Evolutionary conservation across 1,284 basidiomycete genomes (phyloP), one percentile per base, ranked within the genome.

Genomic region (Lentinula novae-zelandiae): DNA sequence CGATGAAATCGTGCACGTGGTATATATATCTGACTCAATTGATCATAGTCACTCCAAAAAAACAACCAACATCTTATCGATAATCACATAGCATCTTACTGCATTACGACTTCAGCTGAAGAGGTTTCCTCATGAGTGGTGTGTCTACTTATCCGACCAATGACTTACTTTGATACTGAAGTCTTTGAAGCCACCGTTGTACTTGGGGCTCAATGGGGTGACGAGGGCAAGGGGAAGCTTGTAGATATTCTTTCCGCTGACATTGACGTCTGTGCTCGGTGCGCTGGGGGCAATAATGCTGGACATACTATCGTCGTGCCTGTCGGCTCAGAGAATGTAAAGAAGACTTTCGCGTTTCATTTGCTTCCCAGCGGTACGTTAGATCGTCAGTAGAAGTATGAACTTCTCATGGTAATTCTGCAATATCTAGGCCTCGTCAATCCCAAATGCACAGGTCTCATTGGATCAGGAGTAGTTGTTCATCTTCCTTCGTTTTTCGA

Each of bases 251-350:
- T 97, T 67, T 84, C 93, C 52, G 92, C 89, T 20, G 86, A 96
- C 59, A 85, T 87, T 67, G 96, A 99, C 73, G 77, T 99, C 71
- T 98, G 96, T 71, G 96, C 96, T 39, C 86, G 96, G 53, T 98
- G 95, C 74, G 96, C 96, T 5, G 96, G 96, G 33, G 97, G 96
- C 17, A 98, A 98, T 80, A 99, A 99, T 73, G 96, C 96, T 48
- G 97, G 96, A 5, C 96, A 99, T 76, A 99, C 97, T 38, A 98
- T 99, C 73, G 92, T 99, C 65, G 93, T 90, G 42, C 89, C 92
- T 52, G 80, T 42, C 13, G 87, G 77, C 60, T 82, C 80, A 69
- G 86, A 84, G 72, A 86, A 78, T 61, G 74, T 87, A 65, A 85
- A 86, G 73, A 94, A 85, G 67, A 96, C 89, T 27, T 98, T 93